These are phyloP conservation scores for Parasarocladium wereldwijsianum DNA, from an alignment of 2,329 filamentous ascomycete genomes.

Conservation along the genomic window DNA sequence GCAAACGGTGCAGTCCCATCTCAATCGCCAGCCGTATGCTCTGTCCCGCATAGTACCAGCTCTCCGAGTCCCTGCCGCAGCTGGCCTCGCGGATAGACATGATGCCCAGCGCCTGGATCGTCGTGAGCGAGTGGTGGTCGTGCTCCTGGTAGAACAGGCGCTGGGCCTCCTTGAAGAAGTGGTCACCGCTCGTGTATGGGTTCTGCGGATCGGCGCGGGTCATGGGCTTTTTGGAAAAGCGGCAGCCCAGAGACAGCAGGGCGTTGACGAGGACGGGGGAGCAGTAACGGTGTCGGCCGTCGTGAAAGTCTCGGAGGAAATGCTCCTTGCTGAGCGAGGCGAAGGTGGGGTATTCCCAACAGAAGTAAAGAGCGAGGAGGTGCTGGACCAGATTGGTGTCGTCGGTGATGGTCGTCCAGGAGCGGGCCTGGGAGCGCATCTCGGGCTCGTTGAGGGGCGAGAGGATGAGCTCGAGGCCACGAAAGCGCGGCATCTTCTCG, in stretches of 20 bases:
- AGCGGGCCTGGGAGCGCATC: conserved; percentile 24
- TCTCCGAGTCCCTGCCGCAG: conserved; percentile 56
- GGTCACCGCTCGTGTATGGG: conserved; percentile 51
- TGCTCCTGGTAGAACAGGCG: conserved; percentile 42
- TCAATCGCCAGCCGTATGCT: conserved; percentile 59
- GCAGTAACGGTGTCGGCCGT: conserved; percentile 48
- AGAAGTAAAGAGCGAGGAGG: conserved; percentile 54
- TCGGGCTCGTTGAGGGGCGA: conserved; percentile 29
- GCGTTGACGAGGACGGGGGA: conserved; percentile 53
- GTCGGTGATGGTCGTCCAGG: conserved; percentile 47
- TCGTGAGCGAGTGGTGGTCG: conserved; percentile 50
- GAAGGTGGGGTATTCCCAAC: conserved; percentile 65
- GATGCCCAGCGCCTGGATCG: conserved; percentile 59
- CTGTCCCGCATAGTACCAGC: conserved; percentile 58
- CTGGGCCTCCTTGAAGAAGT: conserved; percentile 58
- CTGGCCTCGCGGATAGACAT: conserved; percentile 66
- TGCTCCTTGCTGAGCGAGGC: conserved; percentile 57
- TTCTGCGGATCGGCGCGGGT: conserved; percentile 48
- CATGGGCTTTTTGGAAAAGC: conserved; percentile 50
- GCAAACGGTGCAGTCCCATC: conserved; percentile 49
- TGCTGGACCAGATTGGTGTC: conserved; percentile 46
- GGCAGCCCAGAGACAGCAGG: conserved; percentile 49
- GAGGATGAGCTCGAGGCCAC: conserved; percentile 32
- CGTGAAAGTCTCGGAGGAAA: conserved; percentile 50
- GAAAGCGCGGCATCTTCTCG: conserved; percentile 19